Conservation (phyloP, 495 filamentous ascomycete genomes). For the Aspergillus saccharolyticus region DNA sequence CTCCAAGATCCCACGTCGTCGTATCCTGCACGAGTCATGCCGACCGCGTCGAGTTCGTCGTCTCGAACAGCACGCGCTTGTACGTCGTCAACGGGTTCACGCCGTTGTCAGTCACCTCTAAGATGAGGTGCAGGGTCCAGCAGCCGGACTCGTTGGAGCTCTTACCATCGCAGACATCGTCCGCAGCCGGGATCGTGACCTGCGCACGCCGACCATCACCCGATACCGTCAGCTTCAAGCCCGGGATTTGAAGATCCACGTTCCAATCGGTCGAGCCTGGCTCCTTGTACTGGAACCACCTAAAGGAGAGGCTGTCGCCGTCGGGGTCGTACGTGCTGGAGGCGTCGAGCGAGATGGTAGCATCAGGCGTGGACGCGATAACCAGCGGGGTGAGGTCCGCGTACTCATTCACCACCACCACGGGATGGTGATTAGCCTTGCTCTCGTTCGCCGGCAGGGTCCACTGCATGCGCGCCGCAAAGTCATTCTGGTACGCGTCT, state of each 20-base stretch:
- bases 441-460: constrained; percentile 25
- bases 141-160: constrained; percentile 22
- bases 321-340: constrained; percentile 42
- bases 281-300: constrained; percentile 46
- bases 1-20: neutral
- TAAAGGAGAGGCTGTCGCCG: constrained; percentile 33
- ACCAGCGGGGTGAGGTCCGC: constrained; percentile 25
- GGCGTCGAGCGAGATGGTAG: constrained; percentile 36
- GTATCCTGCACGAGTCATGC: neutral
- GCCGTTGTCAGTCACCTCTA: constrained; percentile 38
- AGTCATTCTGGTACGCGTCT: constrained; percentile 45
- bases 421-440: constrained; percentile 38
- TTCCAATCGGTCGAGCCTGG: constrained; percentile 38
- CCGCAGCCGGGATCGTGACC: constrained; percentile 30
- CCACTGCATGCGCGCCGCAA: constrained; percentile 49
- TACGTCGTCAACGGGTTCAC: constrained; percentile 34
- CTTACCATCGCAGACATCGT: constrained; percentile 28
- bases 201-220: constrained; percentile 23
- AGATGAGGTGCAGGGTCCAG: constrained; percentile 34
- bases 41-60: constrained; percentile 18
- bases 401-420: constrained; percentile 37
- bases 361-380: constrained; percentile 30
- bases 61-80: constrained; percentile 36
- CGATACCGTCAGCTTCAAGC: constrained; percentile 26
- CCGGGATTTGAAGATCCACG: constrained; percentile 32